Evolutionary conservation across 305 asterid species (phyloP).

Genomic region (Stenogyne calaminthoides): DNA sequence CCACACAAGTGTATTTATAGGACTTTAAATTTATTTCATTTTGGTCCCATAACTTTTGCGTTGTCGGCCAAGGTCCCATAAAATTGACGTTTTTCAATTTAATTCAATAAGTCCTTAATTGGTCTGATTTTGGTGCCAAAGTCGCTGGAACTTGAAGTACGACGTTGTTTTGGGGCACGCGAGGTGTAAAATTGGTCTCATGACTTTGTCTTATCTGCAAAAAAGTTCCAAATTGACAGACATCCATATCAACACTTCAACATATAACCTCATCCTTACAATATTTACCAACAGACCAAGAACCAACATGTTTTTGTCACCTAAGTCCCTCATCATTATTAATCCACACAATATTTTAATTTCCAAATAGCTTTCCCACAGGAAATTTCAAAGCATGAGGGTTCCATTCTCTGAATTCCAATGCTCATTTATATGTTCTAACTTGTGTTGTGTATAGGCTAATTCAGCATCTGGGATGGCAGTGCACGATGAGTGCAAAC

Average conservation of each 20-base stretch:
- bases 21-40: too few relatives aligned
- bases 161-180: too few relatives aligned
- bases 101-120: too few relatives aligned
- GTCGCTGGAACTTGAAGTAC: too few relatives aligned
- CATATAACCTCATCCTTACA: neutral
- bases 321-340: neutral
- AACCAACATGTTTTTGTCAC: neutral
- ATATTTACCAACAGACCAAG: neutral
- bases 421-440: neutral
- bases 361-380: neutral
- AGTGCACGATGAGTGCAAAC: slow-evolving; percentile 46
- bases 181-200: too few relatives aligned
- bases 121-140: too few relatives aligned
- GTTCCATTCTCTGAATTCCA: neutral
- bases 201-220: too few relatives aligned
- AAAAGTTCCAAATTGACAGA: neutral
- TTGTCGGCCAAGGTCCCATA: too few relatives aligned
- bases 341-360: neutral
- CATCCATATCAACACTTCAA: neutral
- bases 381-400: neutral
- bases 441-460: slow-evolving; percentile 28
- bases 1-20: too few relatives aligned
- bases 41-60: too few relatives aligned
- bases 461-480: slow-evolving; percentile 50
- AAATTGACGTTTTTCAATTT: too few relatives aligned